Percentiles rank a stretch among this genome's conserved stretches.
Evolutionary conservation across 148 eudicot species (phyloP).

Genomic region (Rhododendron henanense): DNA sequence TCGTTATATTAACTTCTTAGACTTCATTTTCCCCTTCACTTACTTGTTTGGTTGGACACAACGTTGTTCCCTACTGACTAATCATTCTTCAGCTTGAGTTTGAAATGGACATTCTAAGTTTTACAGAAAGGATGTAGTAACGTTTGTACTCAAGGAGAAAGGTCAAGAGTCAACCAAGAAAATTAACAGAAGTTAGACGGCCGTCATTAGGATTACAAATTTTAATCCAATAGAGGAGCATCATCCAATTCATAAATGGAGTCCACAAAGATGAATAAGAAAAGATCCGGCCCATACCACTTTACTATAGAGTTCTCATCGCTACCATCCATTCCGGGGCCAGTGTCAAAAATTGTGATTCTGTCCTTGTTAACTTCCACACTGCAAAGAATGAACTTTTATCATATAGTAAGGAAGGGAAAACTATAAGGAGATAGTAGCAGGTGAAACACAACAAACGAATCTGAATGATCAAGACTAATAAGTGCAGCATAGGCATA

Average conservation of each 20-base stretch:
- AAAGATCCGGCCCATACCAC: slow-evolving; percentile 38
- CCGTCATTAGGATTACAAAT: neutral
- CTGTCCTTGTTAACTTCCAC: slow-evolving; percentile 33
- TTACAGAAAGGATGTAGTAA: neutral
- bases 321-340: slow-evolving; percentile 74
- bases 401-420: neutral
- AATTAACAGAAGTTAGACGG: neutral
- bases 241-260: neutral
- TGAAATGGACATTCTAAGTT: neutral
- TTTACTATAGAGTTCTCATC: slow-evolving; percentile 55
- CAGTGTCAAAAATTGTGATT: slow-evolving; percentile 59
- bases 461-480: neutral
- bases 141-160: neutral
- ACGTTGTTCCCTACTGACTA: neutral
- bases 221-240: neutral
- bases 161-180: neutral
- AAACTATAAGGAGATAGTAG: neutral
- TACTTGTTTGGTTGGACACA: neutral
- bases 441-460: neutral
- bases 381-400: slow-evolving; percentile 30
- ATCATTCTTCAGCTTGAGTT: neutral
- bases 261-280: neutral
- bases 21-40: neutral
- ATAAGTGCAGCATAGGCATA: neutral
- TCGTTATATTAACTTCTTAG: neutral